Evolutionary conservation across 2,329 filamentous ascomycete genomes (phyloP).

Genomic region (Aspergillus proliferans): DNA sequence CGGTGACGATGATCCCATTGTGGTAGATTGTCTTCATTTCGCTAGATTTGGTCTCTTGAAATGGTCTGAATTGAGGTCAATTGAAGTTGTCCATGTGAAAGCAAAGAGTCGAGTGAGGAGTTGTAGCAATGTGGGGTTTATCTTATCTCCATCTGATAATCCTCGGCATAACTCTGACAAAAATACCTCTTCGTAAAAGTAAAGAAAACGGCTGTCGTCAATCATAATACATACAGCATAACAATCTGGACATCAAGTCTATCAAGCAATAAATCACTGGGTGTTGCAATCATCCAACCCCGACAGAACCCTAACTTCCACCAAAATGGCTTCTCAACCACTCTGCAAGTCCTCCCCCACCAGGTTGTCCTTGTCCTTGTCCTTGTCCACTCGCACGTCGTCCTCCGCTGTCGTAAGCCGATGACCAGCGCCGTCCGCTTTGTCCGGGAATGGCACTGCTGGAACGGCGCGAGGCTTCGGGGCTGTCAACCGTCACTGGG

Average conservation of each 20-base stretch:
- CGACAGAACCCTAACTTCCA: conserved; percentile 7
- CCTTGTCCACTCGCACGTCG: conserved; percentile 4
- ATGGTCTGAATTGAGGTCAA: background rate
- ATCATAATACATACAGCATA: background rate
- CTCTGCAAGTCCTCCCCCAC: conserved; percentile 11
- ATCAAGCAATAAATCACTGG: background rate
- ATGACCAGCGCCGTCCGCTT: conserved; percentile 1
- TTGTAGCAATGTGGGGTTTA: background rate
- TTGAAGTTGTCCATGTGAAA: background rate
- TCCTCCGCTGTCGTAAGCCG: background rate
- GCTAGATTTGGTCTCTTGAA: background rate
- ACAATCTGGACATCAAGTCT: background rate
- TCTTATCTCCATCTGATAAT: background rate
- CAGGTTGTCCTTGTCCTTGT: conserved; percentile 7
- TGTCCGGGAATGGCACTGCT: conserved; percentile 1
- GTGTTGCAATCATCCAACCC: background rate
- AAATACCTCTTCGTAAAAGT: background rate
- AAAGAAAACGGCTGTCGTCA: background rate
- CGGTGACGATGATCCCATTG: conserved; percentile 9
- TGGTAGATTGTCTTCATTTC: conserved; percentile 14
- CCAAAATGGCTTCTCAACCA: conserved; percentile 24
- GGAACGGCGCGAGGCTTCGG: conserved; percentile 7
- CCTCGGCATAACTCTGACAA: background rate
- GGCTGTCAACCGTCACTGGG: conserved; percentile 15
- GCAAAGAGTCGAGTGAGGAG: background rate